Base-by-base conservation (phyloP, 2,329 filamentous ascomycete species). In the Hymenoscyphus scutula region DNA sequence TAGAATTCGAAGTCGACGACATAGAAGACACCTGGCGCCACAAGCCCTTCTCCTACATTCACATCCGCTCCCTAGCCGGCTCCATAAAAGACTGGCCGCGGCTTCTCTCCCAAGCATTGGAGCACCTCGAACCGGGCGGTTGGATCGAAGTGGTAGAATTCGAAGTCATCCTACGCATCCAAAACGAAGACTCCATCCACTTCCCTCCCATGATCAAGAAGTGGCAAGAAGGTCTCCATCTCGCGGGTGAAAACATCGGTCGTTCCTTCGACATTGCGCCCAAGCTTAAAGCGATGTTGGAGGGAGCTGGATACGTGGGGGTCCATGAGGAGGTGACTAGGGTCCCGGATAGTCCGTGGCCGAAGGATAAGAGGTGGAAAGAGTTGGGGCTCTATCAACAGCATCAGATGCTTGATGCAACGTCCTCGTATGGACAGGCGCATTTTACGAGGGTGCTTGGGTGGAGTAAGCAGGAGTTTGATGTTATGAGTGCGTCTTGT, bases 221-320 rank as follows among this genome's bases (percentile, higher is more conserved):
- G 27, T 72, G 67, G 68, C 64, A 68, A 29, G 48, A 32, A 8
- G 63, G 63, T 0, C 45, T 70, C 3, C 60, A 63, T 5, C 61
- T 66, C 32, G 68, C 69, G 3, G 65, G 82, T 30, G 65, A 75
- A 30, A 73, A 64, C 41, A 77, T 76, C 58, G 77, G 74, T 68
- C 64, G 64, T 5, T 64, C 61, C 1, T 66, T 71, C n/a, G 60
- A 67, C 19, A 62, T 70, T 6, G 69, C 65, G 0, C 48, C 41
- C 8, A 53, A 61, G 29, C 56, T 68, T 2, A 68, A 65, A 53
- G 34, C 58, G 3, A 77, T 74, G 73, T 65, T 74, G 7, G 57
- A 64, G 6, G 72, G 74, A 2, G 71, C 72, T 1, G 79, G 78
- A 0, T 81, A 80, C 75, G 58, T 64, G 45, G 60, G 64, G 5